Percentiles rank a stretch among this genome's conserved stretches.
Conservation (phyloP, 345 rosid genomes). For the Jatropha curcas region DNA sequence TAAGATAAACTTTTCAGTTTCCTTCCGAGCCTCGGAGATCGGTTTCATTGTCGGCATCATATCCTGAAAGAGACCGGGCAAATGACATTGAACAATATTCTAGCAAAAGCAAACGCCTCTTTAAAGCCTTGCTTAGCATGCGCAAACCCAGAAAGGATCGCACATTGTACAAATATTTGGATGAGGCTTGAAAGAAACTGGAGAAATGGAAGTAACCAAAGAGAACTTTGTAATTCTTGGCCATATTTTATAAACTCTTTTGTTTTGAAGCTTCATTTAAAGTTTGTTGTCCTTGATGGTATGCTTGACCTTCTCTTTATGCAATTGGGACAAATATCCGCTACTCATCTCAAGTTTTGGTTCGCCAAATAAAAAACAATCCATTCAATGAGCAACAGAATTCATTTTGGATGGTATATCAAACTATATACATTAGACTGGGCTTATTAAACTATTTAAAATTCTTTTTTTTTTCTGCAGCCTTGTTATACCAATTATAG, state of each 20-base stretch:
- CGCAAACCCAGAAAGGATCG: slow-evolving; percentile 49
- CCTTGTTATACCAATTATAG: background rate
- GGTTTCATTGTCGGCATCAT: slow-evolving; percentile 35
- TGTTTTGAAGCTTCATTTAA: background rate
- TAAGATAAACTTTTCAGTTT: slow-evolving; percentile 31
- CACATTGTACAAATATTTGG: slow-evolving; percentile 33
- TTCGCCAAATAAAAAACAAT: background rate
- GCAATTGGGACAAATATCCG: background rate
- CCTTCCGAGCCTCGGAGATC: slow-evolving; percentile 54
- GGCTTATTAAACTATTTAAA: background rate
- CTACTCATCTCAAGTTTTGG: background rate
- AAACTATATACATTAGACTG: background rate
- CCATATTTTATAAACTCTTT: background rate
- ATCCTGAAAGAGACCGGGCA: slow-evolving; percentile 32
- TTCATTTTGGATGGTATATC: background rate
- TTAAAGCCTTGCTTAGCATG: slow-evolving; percentile 73
- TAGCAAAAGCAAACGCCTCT: slow-evolving; percentile 53
- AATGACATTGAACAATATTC: slow-evolving; percentile 40
- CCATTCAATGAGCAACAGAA: background rate
- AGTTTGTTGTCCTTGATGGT: background rate
- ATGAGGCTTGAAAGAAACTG: slow-evolving; percentile 29
- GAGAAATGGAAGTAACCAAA: slow-evolving; percentile 6
- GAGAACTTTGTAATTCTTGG: background rate
- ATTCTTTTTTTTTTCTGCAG: background rate
- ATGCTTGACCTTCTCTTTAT: background rate